These are phyloP conservation scores for Tricholoma furcatifolium DNA, from an alignment of 768 basidiomycete genomes.

Conservation along the genomic window DNA sequence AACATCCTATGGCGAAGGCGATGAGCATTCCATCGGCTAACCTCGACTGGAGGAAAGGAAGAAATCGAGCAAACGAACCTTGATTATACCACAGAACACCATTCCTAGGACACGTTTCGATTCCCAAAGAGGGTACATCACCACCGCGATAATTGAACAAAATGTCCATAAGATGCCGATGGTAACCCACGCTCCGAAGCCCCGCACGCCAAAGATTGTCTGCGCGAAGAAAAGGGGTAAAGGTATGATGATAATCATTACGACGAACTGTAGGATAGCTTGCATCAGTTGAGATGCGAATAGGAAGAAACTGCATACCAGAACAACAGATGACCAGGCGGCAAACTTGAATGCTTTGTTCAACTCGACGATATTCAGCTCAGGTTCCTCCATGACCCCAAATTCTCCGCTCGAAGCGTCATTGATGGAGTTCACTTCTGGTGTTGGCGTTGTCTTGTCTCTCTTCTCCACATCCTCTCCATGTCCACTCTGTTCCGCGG, in stretches of 20 bases:
- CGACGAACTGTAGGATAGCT: conserved; percentile 40
- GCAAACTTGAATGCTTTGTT: conserved; percentile 82
- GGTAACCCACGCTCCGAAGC: conserved; percentile 77
- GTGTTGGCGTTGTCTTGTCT: conserved; percentile 3
- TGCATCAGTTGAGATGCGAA: neutral
- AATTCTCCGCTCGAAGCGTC: conserved; percentile 26
- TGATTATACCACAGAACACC: conserved; percentile 62
- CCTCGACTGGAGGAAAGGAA: neutral
- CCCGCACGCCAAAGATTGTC: conserved; percentile 62
- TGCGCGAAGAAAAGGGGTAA: conserved; percentile 84
- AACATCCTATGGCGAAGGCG: conserved; percentile 25
- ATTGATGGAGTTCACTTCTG: conserved; percentile 22
- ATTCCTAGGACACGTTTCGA: conserved; percentile 62
- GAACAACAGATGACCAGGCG: conserved; percentile 62
- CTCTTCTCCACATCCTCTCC: conserved; percentile 40
- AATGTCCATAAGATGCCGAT: conserved; percentile 87
- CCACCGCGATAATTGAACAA: conserved; percentile 69
- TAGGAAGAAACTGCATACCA: conserved; percentile 42
- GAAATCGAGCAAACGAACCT: conserved; percentile 38
- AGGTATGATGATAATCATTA: conserved; percentile 76
- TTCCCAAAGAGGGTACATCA: conserved; percentile 87
- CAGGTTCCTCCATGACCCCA: conserved; percentile 40
- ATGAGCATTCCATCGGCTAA: neutral
- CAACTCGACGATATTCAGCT: conserved; percentile 64
- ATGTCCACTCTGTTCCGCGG: conserved; percentile 20